Evolutionary conservation across 2,329 filamentous ascomycete species (phyloP), one percentile per base, ranked within the genome.

Genomic region (Leptographium radiaticola): DNA sequence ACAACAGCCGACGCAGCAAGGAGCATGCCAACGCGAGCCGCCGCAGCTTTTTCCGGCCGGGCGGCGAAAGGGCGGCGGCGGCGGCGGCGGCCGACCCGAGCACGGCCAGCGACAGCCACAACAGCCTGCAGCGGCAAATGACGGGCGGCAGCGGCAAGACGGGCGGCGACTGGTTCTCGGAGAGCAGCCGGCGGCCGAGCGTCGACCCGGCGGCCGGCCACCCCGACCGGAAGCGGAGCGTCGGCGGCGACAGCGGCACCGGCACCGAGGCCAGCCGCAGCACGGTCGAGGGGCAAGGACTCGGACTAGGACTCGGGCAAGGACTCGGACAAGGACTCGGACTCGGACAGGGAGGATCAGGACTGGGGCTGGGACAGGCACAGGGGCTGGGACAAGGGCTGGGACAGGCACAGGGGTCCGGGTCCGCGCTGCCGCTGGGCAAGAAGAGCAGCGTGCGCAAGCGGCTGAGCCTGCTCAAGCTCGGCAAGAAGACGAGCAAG

Each of bases 401-500:
- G 42, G n/a, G 20, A 44, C 25, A 36, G 20, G 11, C 7, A 42
- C 6, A 12, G 20, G 11, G 13, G 42, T 45, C 46, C 36, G 13
- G 0, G 61, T 63, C 36, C 56, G 54, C 30, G 56, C 59, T 13
- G 67, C 69, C 5, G 2, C 63, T 71, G 40, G 65, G 68, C 54
- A 75, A 75, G 62, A 77, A 78, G 52, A 79, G 78, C 39, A 85
- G 82, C 55, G 79, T 94, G 59, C 81, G 84, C 69, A 91, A 89
- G 71, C 72, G 89, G 63, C 74, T 94, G 59, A 93, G 87, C 65
- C 73, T 89, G 62, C 73, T 94, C 63, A 87, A 85, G 65, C 75
- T 89, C 51, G 83, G 85, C 34, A 84, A 82, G 66, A 88, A 86
- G 70, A 72, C 71, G 47, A 81, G 77, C 63, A 83, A 80, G 65